Evolutionary conservation across 192 early-diverging fungal genomes (phyloP), one percentile per base, ranked within the genome.

Genomic region (Irineochytrium annulatum): DNA sequence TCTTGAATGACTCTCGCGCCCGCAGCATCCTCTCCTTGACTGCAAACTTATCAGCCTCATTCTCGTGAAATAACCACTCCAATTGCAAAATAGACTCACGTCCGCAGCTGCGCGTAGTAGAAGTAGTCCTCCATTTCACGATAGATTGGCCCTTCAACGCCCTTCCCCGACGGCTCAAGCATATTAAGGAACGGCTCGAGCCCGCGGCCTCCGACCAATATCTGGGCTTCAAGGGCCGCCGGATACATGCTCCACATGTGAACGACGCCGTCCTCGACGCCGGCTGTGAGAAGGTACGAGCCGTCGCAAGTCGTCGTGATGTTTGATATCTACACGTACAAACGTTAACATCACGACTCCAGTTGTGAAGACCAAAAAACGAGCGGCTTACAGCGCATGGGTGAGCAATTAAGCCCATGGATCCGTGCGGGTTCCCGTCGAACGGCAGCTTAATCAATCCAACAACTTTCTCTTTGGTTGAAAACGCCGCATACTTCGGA

Each of bases 51-150:
- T 44, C 19, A 27, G 22, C 26, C 11, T 19, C 8, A 30, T 20
- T 33, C 14, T 8, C 29, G 27, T 29, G 19, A 62, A 17, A 62
- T 49, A 8, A 31, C 52, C 27, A 53, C 2, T 41, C 16, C 34
- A 58, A 35, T 27, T 22, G 19, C 35, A 45, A 31, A 44, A 46
- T 20, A 54, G 52, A 1, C 59, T 20, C 13, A 79, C 73, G 65
- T 76, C 60, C 78, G 43, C 22, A 84, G 63, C 55, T 84, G 82
- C 16, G 81, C 80, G 60, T 77, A 81, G 55, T 81, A 84, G 43
- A 84, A 84, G 55, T 84, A 84, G 59, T 84, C 82, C 68, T 84
- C 82, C 72, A 84, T 75, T 55, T 84, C 82, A 49, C 67, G 45
- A 57, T 79, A 80, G 11, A 84, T 63, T 19, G 73, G 55, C 28